Evolutionary conservation across 495 filamentous ascomycete species (phyloP).

Genomic region (Staphylotrichum longicolle): DNA sequence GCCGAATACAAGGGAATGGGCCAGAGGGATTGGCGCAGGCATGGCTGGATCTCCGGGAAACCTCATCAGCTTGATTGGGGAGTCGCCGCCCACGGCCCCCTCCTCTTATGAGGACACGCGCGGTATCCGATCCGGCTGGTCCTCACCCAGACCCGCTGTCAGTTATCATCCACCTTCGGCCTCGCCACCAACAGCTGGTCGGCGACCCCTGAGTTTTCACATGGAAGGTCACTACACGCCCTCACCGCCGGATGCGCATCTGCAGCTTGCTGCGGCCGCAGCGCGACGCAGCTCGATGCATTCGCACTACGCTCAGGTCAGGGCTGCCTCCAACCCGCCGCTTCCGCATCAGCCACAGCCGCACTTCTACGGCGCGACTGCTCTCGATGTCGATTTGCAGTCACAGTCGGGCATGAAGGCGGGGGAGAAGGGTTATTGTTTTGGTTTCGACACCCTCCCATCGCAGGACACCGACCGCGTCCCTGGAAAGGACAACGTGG

Average conservation of each 20-base stretch:
- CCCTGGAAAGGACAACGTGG: conserved; percentile 60
- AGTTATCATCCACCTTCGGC: conserved; percentile 44
- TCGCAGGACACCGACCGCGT: conserved; percentile 47
- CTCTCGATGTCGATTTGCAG: conserved; percentile 66
- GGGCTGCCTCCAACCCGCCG: conserved; percentile 57
- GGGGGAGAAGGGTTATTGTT: conserved; percentile 66
- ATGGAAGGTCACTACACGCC: conserved; percentile 43
- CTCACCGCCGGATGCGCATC: conserved; percentile 43
- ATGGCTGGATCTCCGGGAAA: conserved; percentile 56
- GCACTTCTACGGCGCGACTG: conserved; percentile 63
- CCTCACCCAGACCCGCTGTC: conserved; percentile 38
- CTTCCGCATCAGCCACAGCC: conserved; percentile 79
- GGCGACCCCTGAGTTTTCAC: conserved; percentile 53
- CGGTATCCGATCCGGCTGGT: conserved; percentile 44
- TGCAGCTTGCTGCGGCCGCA: conserved; percentile 43
- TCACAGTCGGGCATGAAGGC: conserved; percentile 51
- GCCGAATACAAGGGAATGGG: conserved; percentile 54
- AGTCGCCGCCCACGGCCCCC: conserved; percentile 52
- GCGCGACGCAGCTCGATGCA: conserved; percentile 59
- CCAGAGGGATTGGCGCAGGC: conserved; percentile 43
- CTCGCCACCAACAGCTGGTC: conserved; percentile 46
- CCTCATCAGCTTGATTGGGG: conserved; percentile 52
- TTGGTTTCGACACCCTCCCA: conserved; percentile 71
- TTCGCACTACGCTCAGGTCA: conserved; percentile 49
- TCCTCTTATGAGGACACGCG: conserved; percentile 55